Conservation (phyloP, 306 rosid species). For the Vachellia pachyceras region DNA sequence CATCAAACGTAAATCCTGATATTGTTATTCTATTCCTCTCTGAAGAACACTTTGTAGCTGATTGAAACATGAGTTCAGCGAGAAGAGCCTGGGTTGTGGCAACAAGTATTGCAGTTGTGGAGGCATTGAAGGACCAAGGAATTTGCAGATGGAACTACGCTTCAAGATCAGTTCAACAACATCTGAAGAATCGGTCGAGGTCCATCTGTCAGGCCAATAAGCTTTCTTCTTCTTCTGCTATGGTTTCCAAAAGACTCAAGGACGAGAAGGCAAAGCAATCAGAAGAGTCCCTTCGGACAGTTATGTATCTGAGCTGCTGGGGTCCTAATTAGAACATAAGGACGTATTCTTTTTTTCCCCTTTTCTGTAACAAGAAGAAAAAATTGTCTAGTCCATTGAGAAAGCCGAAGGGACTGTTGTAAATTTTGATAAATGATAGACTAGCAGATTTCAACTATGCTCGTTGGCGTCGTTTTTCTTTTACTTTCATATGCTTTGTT, state of each 20-base stretch:
- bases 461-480: not conserved
- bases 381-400: not conserved
- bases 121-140: constrained; percentile 14
- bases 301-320: constrained; percentile 19
- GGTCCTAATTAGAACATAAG: not conserved
- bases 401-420: not conserved
- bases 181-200: not conserved
- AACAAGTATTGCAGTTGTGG: constrained; percentile 11
- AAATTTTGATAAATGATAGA: constrained; percentile 3
- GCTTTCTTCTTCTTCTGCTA: constrained; percentile 40
- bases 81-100: constrained; percentile 14
- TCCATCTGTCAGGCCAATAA: constrained; percentile 25
- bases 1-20: not conserved
- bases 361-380: not conserved
- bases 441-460: not conserved
- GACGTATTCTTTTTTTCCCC: too few species aligned
- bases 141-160: constrained; percentile 12
- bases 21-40: not conserved
- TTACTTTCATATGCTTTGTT: not conserved
- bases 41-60: not conserved
- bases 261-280: constrained; percentile 48
- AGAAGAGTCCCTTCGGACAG: constrained; percentile 49
- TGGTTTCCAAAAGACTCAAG: constrained; percentile 25
- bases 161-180: not conserved
- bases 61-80: constrained; percentile 34